Evolutionary conservation across 257 asterid genomes (phyloP), one percentile per base, ranked within the genome.

Genomic region (Fraxinus quadrangulata): DNA sequence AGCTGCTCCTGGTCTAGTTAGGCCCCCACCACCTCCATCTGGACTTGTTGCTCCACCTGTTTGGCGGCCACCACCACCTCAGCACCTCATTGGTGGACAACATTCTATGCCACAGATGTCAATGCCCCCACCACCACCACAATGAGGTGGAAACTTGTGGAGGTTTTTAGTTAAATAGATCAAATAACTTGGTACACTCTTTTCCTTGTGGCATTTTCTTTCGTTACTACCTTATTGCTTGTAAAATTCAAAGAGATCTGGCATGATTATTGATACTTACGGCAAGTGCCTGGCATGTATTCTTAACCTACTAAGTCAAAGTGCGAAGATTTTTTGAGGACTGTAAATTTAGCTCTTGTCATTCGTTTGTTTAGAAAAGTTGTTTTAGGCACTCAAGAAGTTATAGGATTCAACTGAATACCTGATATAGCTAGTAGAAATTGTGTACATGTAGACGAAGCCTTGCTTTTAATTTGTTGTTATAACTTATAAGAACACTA

Each of bases 61-160:
- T 19, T 91, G 97, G 96, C 85, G 95, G 80, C 94, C 92, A 12
- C 96, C 95, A 1, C 97, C 97, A 0, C 97, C 97, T 39, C 97
- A 91, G 87, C 97, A 88, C 77, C 84, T 86, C 21, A 42, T 67
- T 6, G 96, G 92, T 24, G 92, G 88, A 23, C 84, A 71, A 67
- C 88, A 85, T 37, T 69, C 81, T 10, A 86, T 90, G 90, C 89
- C 23, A 3, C 91, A 88, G 51, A 89, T 91, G 91, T 77, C 88
- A 3, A 86, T 91, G 90, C 91, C 86, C 16, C 93, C 93, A 11
- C 92, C 90, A 3, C 93, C 84, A 26, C 94, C 76, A 17, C 89
- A 84, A 70, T 86, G 67, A 75, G 47, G 26, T 66, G 31, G 61
- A 40, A 71, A 10, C 12, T 37, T 23, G 3, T 40, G 47, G 45